A percentile compares a stretch with the other conserved stretches of the same genome.
phyloP scores from a whole-genome alignment of 495 filamentous ascomycete species.

The Neurospora tetrasperma region DNA sequence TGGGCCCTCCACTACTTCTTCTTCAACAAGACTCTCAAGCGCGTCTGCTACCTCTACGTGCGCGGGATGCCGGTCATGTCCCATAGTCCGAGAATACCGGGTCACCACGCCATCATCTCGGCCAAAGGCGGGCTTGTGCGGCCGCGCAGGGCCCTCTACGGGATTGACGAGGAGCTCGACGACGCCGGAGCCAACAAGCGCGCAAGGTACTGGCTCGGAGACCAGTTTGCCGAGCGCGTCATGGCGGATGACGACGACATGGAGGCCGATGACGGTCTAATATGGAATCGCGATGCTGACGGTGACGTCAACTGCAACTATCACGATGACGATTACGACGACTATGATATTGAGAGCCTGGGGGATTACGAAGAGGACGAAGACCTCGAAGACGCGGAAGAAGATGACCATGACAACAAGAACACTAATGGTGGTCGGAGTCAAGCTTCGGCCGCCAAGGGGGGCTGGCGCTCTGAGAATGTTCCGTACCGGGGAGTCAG shows the following conservation, averaged over 20 bases:
- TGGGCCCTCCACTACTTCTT: slow-evolving; percentile 97
- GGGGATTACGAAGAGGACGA: slow-evolving; percentile 43
- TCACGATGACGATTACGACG: slow-evolving; percentile 36
- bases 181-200: slow-evolving; percentile 55
- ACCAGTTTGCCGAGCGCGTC: slow-evolving; percentile 38
- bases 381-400: slow-evolving; percentile 28
- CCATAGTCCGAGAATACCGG: slow-evolving; percentile 43
- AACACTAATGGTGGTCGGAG: slow-evolving; percentile 13
- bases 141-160: neutral
- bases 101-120: slow-evolving; percentile 11
- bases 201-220: slow-evolving; percentile 74
- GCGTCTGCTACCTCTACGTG: slow-evolving; percentile 91
- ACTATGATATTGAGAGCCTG: slow-evolving; percentile 40
- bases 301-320: slow-evolving; percentile 41
- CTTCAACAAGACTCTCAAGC: slow-evolving; percentile 84
- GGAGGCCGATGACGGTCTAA: slow-evolving; percentile 30
- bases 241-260: slow-evolving; percentile 34
- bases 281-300: slow-evolving; percentile 42
- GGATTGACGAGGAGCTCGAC: slow-evolving; percentile 4
- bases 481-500: slow-evolving; percentile 53
- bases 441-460: neutral
- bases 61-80: slow-evolving; percentile 76
- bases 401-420: slow-evolving; percentile 34
- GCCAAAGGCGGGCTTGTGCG: neutral
- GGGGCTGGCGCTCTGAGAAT: neutral